These are phyloP conservation scores for Nosema granulosis DNA, from an alignment of 371 early-diverging fungal genomes.

Conservation along the genomic window DNA sequence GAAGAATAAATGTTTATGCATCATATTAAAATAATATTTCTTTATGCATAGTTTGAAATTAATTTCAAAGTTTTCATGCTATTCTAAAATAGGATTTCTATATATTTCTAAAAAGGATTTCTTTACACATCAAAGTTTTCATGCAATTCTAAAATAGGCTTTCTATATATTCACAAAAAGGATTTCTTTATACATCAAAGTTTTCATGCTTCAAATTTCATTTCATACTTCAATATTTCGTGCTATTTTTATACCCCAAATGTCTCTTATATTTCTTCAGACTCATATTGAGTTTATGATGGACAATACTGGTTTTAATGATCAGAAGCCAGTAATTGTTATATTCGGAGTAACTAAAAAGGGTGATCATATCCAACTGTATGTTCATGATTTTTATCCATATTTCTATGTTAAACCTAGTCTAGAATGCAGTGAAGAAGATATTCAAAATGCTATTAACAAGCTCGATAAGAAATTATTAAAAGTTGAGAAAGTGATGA, in stretches of 20 bases:
- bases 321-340: constrained; percentile 38
- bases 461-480: constrained; percentile 38
- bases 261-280: constrained; percentile 56
- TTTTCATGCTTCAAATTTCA: too few relatives aligned
- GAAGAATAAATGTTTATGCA: constrained; percentile 40
- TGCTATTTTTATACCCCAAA: constrained; percentile 14
- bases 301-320: constrained; percentile 20
- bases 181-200: too few relatives aligned
- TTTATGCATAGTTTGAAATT: too few relatives aligned
- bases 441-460: constrained; percentile 22
- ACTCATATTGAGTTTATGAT: constrained; percentile 56
- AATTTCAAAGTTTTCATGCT: too few relatives aligned
- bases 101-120: too few relatives aligned
- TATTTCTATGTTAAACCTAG: constrained; percentile 80
- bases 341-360: constrained; percentile 67
- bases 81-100: too few relatives aligned
- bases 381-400: constrained; percentile 81
- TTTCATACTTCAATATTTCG: too few relatives aligned
- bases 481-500: constrained; percentile 71
- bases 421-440: constrained; percentile 70
- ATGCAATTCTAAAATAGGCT: too few relatives aligned
- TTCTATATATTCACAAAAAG: too few relatives aligned
- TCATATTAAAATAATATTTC: too few relatives aligned
- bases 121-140: too few relatives aligned
- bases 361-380: constrained; percentile 79